Conservation (phyloP, 1,139 yeast species). For the Eremothecium cymbalariae region DNA sequence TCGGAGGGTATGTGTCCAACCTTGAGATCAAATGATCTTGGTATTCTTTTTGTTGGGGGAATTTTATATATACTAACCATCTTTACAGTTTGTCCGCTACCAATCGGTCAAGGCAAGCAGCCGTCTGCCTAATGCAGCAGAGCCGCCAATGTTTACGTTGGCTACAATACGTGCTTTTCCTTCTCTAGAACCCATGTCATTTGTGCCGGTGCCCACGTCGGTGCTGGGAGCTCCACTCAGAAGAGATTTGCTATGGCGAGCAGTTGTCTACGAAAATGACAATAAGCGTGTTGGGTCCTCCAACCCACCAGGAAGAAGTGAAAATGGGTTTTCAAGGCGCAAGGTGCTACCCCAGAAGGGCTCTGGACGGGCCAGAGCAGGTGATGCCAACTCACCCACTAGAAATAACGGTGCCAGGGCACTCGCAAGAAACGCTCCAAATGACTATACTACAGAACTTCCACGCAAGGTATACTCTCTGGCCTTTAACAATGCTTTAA, state of each 20-base stretch:
- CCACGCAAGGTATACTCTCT: conserved; percentile 64
- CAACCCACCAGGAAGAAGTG: conserved; percentile 77
- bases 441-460: conserved; percentile 78
- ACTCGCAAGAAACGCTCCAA: conserved; percentile 83
- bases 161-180: conserved; percentile 84
- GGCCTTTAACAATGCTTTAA: conserved; percentile 76
- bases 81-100: too few species aligned
- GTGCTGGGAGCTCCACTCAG: conserved; percentile 70
- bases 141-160: conserved; percentile 68
- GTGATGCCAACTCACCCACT: conserved; percentile 92
- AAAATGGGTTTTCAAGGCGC: conserved; percentile 75
- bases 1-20: too few species aligned
- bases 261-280: conserved; percentile 89
- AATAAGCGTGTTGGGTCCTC: conserved; percentile 83
- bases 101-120: too few species aligned
- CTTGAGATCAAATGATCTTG: too few species aligned
- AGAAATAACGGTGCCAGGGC: conserved; percentile 89
- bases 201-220: conserved; percentile 65
- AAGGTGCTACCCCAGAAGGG: conserved; percentile 90
- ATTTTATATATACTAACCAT: too few species aligned
- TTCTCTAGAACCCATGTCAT: conserved; percentile 71
- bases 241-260: conserved; percentile 89
- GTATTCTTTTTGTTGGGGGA: too few species aligned
- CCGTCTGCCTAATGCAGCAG: conserved; percentile 26
- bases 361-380: conserved; percentile 89